A percentile compares a stretch with the other conserved stretches of the same genome.
Evolutionary conservation across 1,284 basidiomycete genomes (phyloP).

Genomic region (Cutaneotrichosporon dermatis): DNA sequence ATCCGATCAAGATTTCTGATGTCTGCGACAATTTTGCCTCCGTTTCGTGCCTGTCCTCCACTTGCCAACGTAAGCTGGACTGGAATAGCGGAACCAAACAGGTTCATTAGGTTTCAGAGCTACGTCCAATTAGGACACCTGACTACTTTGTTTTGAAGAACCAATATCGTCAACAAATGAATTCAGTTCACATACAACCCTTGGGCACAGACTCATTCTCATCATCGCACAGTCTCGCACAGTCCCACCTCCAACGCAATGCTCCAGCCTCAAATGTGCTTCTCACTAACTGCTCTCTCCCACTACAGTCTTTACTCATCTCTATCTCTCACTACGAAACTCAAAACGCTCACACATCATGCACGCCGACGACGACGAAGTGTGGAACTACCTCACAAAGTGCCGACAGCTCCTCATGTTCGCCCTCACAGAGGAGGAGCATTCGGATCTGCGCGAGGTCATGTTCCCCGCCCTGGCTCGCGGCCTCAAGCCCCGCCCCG

Average conservation of each 20-base stretch:
- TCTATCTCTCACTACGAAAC: constrained; percentile 1
- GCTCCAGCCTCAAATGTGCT: too few relatives aligned
- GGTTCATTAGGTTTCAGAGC: too few relatives aligned
- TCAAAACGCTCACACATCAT: not conserved
- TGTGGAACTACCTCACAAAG: constrained; percentile 12
- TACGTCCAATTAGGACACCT: too few relatives aligned
- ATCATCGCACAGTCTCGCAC: too few relatives aligned
- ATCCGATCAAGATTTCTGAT: constrained; percentile 12
- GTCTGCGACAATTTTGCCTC: constrained; percentile 10
- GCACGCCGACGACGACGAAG: constrained; percentile 7
- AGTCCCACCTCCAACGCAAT: too few relatives aligned
- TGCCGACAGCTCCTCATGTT: constrained; percentile 12
- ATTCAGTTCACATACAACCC: too few relatives aligned
- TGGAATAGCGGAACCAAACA: not conserved
- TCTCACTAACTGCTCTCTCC: too few relatives aligned
- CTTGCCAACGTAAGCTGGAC: not conserved
- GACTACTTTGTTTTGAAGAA: too few relatives aligned
- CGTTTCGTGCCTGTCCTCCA: constrained; percentile 1
- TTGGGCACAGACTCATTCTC: too few relatives aligned
- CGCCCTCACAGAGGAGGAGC: constrained; percentile 6
- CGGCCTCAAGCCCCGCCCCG: not conserved
- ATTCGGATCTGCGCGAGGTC: constrained; percentile 10
- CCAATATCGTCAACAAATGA: too few relatives aligned
- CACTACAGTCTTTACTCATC: too few relatives aligned
- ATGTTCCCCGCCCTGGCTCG: constrained; percentile 7